Evolutionary conservation across 345 rosid species (phyloP).

Genomic region (Rhizophora apiculata): DNA sequence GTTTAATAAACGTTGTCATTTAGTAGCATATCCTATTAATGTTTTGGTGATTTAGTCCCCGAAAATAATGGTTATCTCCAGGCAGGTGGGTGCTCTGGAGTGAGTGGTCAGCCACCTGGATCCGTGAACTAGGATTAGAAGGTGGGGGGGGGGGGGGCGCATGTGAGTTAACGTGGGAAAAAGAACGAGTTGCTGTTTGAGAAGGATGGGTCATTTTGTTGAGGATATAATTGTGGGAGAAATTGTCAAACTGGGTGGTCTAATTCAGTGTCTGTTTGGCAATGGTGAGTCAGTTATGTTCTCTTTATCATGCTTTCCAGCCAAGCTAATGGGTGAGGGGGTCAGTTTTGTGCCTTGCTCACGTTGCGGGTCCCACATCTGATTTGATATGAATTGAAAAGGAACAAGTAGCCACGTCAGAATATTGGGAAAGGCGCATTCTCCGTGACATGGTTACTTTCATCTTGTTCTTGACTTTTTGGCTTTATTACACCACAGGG

Average conservation of each 20-base stretch:
- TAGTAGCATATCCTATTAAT: too few species aligned
- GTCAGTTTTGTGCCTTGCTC: constrained; percentile 10
- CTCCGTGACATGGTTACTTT: background rate
- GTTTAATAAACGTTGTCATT: too few species aligned
- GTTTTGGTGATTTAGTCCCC: too few species aligned
- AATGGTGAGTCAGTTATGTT: constrained; percentile 24
- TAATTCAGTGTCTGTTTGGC: constrained; percentile 4
- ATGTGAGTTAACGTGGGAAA: constrained; percentile 10
- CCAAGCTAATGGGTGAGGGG: constrained; percentile 45
- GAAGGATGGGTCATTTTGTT: background rate
- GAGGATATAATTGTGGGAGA: background rate
- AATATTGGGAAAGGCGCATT: constrained; percentile 10
- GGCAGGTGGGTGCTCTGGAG: background rate
- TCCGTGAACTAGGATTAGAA: background rate
- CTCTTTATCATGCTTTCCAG: constrained; percentile 46
- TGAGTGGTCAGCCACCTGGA: background rate
- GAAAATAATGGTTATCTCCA: too few species aligned
- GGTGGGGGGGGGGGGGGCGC: background rate
- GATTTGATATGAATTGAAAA: constrained; percentile 19
- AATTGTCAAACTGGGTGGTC: background rate
- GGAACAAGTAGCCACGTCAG: constrained; percentile 12
- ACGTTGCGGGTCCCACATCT: constrained; percentile 29
- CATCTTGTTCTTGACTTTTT: background rate
- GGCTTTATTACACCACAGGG: background rate
- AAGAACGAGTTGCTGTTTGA: background rate